Base-by-base conservation (phyloP, 768 basidiomycete genomes). In the Mycena indigotica region DNA sequence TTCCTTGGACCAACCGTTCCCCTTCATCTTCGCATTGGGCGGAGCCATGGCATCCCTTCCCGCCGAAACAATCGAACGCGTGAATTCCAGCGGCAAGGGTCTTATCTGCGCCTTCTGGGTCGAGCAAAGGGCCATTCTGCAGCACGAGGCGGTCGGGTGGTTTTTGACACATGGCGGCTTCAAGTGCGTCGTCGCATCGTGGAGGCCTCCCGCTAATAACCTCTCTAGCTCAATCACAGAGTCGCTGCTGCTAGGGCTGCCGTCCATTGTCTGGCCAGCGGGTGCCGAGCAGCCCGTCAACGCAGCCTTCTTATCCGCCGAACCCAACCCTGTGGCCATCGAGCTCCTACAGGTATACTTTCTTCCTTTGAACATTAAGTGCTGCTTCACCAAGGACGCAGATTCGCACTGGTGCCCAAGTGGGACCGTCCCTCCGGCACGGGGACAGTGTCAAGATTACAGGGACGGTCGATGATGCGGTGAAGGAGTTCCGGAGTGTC, bases 21-120 rank as follows among this genome's bases (percentile, higher is more conserved):
- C 60, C 2, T 61, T 61, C 46, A 17, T 61, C 17, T 53, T 61
- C 24, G 45, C 55, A 1, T 55, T 61, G 1, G 60, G 60, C 0
- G 54, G 44, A 2, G 26, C 28, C 12, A 19, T 60, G 44, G 59
- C 59, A 5, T 17, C 54, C 4, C 54, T 60, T n/a, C 55, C 59
- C 4, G 16, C 44, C 6, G 26, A 28, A 21, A 16, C 46, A 17
- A 52, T 55, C 29, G 48, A 59, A 19, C 53, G 53, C 10, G 53
- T 55, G 28, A 54, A 59, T 26, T 17, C 38, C 17, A 55, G 53
- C 49, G 53, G 58, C n/a, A 46, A 25, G 19, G 57, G 57, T 13
- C 52, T 58, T 2, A 29, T 53, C 30, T 58, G 56, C 44, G 29
- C 46, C 15, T 58, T 53, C 45, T 58, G 55, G 55, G 55, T 56